Conservation (phyloP, 2,329 filamentous ascomycete genomes). For the Fusarium citri region DNA sequence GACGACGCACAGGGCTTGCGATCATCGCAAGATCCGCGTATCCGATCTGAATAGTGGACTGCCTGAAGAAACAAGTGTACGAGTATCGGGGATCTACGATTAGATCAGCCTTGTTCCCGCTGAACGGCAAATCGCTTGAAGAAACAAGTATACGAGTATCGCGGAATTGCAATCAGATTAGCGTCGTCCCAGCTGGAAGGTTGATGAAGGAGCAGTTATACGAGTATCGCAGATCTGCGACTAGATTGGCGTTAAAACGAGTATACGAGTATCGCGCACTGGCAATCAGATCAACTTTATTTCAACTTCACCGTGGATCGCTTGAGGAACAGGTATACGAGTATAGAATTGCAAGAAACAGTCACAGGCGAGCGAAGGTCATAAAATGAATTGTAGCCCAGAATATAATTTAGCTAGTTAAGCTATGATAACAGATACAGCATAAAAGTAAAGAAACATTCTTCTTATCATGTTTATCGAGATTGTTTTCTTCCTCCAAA, state of each 20-base stretch:
- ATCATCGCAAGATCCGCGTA: background rate
- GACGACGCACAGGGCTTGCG: background rate
- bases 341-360: background rate
- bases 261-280: background rate
- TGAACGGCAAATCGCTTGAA: background rate
- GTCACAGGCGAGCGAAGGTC: background rate
- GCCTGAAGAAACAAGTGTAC: background rate
- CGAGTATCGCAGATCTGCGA: background rate
- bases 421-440: background rate
- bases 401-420: background rate
- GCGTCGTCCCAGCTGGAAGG: background rate
- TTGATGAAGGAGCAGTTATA: background rate
- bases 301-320: background rate
- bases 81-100: background rate
- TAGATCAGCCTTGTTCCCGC: background rate
- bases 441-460: background rate
- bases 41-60: background rate
- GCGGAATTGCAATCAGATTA: background rate
- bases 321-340: background rate
- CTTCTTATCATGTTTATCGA: conserved; percentile 1
- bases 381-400: background rate
- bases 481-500: background rate
- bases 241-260: background rate
- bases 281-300: background rate
- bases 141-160: background rate